Conservation (phyloP, 768 basidiomycete genomes). For the Multifurca ochricompacta region DNA sequence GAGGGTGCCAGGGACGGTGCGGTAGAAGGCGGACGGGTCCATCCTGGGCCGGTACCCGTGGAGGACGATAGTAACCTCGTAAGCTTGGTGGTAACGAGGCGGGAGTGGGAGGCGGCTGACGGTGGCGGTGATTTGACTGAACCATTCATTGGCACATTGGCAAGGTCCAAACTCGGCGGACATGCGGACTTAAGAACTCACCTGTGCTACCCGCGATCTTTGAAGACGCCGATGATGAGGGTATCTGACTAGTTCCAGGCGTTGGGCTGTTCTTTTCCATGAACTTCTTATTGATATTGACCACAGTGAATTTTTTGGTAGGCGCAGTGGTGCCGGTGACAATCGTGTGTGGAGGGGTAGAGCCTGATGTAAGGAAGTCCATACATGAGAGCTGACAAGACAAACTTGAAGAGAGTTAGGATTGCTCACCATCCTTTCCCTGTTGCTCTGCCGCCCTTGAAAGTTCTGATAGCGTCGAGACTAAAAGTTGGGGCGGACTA, state of each 20-base stretch:
- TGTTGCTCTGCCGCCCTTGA: slow-evolving; percentile 13
- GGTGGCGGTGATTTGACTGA: slow-evolving; percentile 54
- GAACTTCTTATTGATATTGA: slow-evolving; percentile 96
- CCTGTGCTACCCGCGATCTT: slow-evolving; percentile 49
- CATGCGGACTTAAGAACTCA: slow-evolving; percentile 29
- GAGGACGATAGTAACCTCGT: slow-evolving; percentile 58
- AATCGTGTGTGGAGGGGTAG: slow-evolving; percentile 11
- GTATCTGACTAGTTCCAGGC: slow-evolving; percentile 38
- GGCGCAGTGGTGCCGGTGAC: slow-evolving; percentile 34
- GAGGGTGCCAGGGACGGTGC: slow-evolving; percentile 50
- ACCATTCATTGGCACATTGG: slow-evolving; percentile 6
- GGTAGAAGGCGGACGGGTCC: slow-evolving; percentile 73
- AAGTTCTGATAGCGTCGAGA: slow-evolving; percentile 7
- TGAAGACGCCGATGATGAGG: slow-evolving; percentile 35
- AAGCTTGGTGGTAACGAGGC: slow-evolving; percentile 80
- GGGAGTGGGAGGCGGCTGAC: slow-evolving; percentile 56
- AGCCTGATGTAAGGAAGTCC: slow-evolving; percentile 2
- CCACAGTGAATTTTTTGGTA: slow-evolving; percentile 80
- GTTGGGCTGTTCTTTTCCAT: slow-evolving; percentile 77
- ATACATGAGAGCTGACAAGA: background rate
- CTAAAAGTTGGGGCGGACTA: slow-evolving; percentile 2
- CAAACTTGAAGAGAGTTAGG: background rate
- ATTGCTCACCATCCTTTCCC: slow-evolving; percentile 10
- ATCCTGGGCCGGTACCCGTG: slow-evolving; percentile 53
- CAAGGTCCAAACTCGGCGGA: background rate